These are phyloP conservation scores for Limtongia smithiae DNA, from an alignment of 805 yeast genomes.

Conservation along the genomic window DNA sequence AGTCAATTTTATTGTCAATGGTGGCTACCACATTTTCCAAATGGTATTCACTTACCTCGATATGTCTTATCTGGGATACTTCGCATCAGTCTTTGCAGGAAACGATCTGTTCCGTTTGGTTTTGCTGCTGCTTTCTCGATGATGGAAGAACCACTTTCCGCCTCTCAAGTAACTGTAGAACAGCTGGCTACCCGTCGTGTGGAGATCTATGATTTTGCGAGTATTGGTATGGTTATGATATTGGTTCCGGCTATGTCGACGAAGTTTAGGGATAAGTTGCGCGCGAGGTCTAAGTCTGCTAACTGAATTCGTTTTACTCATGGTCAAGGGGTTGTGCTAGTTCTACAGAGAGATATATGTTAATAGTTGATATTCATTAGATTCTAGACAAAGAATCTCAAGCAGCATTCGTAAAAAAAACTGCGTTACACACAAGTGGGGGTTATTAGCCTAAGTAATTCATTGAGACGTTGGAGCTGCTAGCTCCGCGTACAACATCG, in stretches of 20 bases:
- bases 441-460: too few species aligned
- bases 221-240: slow-evolving; percentile 44
- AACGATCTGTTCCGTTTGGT: slow-evolving; percentile 50
- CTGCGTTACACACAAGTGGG: too few species aligned
- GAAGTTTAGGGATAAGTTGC: slow-evolving; percentile 36
- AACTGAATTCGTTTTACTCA: slow-evolving; percentile 7
- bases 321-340: not conserved
- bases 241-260: slow-evolving; percentile 47
- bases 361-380: not conserved
- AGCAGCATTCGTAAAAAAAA: too few species aligned
- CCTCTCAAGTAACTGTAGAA: slow-evolving; percentile 37
- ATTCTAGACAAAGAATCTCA: not conserved
- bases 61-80: slow-evolving; percentile 46
- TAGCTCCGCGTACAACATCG: too few species aligned
- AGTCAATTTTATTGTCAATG: slow-evolving; percentile 40
- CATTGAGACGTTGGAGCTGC: too few species aligned
- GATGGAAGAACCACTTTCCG: slow-evolving; percentile 54
- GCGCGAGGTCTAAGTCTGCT: slow-evolving; percentile 39
- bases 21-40: slow-evolving; percentile 51
- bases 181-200: slow-evolving; percentile 50
- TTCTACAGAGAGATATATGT: not conserved
- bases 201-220: slow-evolving; percentile 56
- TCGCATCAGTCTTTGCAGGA: slow-evolving; percentile 60
- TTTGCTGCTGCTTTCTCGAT: slow-evolving; percentile 62
- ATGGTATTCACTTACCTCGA: slow-evolving; percentile 50